Evolutionary conservation across 2,329 filamentous ascomycete genomes (phyloP).

Genomic region (Teratosphaeria nubilosa): DNA sequence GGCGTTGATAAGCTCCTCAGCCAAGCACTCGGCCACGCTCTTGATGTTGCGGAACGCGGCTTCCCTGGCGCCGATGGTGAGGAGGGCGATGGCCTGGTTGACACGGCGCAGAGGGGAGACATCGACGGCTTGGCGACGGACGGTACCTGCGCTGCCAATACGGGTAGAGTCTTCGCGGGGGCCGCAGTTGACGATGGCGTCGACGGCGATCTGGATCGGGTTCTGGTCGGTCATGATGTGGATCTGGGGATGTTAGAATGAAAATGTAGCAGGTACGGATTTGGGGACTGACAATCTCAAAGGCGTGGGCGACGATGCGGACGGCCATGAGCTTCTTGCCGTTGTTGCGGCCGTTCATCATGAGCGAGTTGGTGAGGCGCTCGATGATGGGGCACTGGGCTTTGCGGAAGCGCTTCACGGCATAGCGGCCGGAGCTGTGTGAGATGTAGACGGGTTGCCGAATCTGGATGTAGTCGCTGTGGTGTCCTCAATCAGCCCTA

Average conservation of each 20-base stretch:
- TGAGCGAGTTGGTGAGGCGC: conserved; percentile 99
- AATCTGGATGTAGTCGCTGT: conserved; percentile 99
- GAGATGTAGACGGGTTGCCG: conserved; percentile 97
- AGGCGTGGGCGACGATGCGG: conserved; percentile 96
- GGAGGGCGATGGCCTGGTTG: conserved; percentile 98
- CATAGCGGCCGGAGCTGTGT: conserved; percentile 97
- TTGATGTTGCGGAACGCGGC: conserved; percentile 99
- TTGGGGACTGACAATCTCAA: conserved; percentile 85
- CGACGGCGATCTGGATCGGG: conserved; percentile 98
- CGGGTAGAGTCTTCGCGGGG: conserved; percentile 99
- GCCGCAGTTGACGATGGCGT: conserved; percentile 99
- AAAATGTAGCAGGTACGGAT: conserved; percentile 1
- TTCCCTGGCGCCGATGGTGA: conserved; percentile 98
- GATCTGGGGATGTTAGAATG: conserved; percentile 52
- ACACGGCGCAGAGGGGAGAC: conserved; percentile 97
- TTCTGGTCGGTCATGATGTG: conserved; percentile 99
- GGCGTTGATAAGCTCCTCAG: conserved; percentile 99
- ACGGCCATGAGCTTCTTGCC: conserved; percentile 99
- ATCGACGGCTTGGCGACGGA: conserved; percentile 99
- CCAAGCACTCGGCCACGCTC: conserved; percentile 98
- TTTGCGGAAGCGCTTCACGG: conserved; percentile 99
- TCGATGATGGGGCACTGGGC: conserved; percentile 99
- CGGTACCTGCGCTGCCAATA: conserved; percentile 98
- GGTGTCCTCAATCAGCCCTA: neutral
- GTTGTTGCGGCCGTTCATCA: conserved; percentile 99